Conservation (phyloP, 306 rosid species). For the Sechiopsis laciniata region DNA sequence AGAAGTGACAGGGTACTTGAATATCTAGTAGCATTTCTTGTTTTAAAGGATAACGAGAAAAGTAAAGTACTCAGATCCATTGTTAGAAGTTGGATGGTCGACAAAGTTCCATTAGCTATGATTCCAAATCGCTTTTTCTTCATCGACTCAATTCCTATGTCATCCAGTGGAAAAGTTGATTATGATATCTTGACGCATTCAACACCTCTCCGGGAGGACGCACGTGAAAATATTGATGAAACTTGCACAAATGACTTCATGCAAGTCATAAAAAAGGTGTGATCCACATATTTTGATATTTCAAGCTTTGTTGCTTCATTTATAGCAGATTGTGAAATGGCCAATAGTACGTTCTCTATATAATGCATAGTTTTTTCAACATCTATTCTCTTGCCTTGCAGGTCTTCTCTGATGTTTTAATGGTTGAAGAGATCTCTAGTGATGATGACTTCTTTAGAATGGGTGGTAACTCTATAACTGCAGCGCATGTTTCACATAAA, state of each 20-base stretch:
- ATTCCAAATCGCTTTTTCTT: constrained; percentile 53
- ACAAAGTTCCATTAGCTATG: constrained; percentile 51
- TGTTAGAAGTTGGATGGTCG: constrained; percentile 64
- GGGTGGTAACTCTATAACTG: constrained; percentile 88
- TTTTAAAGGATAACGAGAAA: constrained; percentile 41
- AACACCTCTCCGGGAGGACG: constrained; percentile 29
- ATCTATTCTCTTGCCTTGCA: constrained; percentile 38
- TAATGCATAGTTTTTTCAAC: constrained; percentile 9
- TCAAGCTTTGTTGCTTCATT: not conserved
- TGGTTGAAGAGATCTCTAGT: constrained; percentile 54
- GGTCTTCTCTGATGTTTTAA: constrained; percentile 58
- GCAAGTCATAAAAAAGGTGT: constrained; percentile 72
- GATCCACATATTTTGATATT: constrained; percentile 23
- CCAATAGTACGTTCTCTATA: not conserved
- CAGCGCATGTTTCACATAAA: constrained; percentile 71
- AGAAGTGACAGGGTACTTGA: constrained; percentile 38
- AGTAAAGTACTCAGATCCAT: constrained; percentile 44
- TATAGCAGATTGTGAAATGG: not conserved
- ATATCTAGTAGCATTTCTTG: constrained; percentile 56
- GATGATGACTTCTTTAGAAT: constrained; percentile 68
- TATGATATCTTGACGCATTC: constrained; percentile 50
- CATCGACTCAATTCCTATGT: constrained; percentile 53
- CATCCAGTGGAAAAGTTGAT: constrained; percentile 73
- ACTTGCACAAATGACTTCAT: constrained; percentile 39
- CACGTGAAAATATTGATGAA: constrained; percentile 34